Conservation (phyloP, 208 protist species). For the Trypanosoma conorhini region DNA sequence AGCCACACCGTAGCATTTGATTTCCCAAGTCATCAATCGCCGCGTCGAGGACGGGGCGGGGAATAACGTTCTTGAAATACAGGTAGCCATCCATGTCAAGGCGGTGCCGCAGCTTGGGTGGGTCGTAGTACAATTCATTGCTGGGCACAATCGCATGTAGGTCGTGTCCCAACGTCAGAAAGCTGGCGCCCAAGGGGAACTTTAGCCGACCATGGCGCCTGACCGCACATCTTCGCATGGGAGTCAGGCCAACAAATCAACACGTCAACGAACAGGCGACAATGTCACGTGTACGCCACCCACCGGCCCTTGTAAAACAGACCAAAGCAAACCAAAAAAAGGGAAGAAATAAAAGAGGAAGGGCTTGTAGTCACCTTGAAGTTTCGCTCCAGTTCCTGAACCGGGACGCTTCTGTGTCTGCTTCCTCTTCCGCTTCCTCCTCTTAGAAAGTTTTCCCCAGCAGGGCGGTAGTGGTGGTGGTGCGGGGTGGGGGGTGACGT, state of each 20-base stretch:
- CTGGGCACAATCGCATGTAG: conserved; percentile 70
- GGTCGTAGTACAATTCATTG: conserved; percentile 90
- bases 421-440: too few species aligned
- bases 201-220: conserved; percentile 60
- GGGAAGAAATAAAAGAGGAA: too few species aligned
- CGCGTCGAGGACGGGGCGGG: conserved; percentile 52
- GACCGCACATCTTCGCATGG: conserved; percentile 42
- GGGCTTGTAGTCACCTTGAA: not conserved
- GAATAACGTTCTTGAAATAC: conserved; percentile 83
- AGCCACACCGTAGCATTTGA: conserved; percentile 66
- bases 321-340: not conserved
- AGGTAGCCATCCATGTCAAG: conserved; percentile 87
- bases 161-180: conserved; percentile 55
- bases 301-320: not conserved
- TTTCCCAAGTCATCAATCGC: conserved; percentile 63
- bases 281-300: not conserved
- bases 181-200: conserved; percentile 61
- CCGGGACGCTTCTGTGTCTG: too few species aligned
- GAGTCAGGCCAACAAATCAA: not conserved
- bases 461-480: too few species aligned
- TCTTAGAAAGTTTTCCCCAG: too few species aligned
- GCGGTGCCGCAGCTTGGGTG: conserved; percentile 72
- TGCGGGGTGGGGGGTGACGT: too few species aligned
- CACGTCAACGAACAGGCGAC: not conserved
- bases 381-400: not conserved